A percentile compares a stretch with the other conserved stretches of the same genome.
Conservation (phyloP, 805 yeast genomes). For the Metschnikowia lunata region DNA sequence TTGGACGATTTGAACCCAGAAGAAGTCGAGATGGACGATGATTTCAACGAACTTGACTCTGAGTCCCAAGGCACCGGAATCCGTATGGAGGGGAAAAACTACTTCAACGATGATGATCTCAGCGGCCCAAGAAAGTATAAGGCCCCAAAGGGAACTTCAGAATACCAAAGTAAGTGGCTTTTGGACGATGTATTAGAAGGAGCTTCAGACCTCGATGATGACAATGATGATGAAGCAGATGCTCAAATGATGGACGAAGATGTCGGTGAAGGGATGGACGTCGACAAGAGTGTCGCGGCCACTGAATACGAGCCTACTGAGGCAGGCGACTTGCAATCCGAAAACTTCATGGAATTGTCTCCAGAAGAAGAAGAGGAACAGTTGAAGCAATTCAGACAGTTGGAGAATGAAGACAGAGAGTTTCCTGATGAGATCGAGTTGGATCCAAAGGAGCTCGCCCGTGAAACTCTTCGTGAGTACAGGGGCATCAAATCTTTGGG, state of each 20-base stretch:
- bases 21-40: conserved; percentile 44
- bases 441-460: conserved; percentile 68
- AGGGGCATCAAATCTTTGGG: conserved; percentile 84
- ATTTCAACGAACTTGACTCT: conserved; percentile 22
- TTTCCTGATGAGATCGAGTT: conserved; percentile 95
- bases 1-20: conserved; percentile 59
- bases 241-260: conserved; percentile 32
- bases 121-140: conserved; percentile 28
- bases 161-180: conserved; percentile 73
- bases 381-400: conserved; percentile 57
- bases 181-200: conserved; percentile 50
- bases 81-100: conserved; percentile 53
- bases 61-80: conserved; percentile 37
- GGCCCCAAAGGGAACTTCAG: conserved; percentile 69
- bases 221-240: conserved; percentile 28
- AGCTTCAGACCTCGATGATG: conserved; percentile 43
- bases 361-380: conserved; percentile 84
- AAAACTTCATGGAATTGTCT: conserved; percentile 65
- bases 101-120: conserved; percentile 32
- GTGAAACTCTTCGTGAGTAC: conserved; percentile 69
- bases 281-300: conserved; percentile 21
- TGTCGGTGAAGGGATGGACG: conserved; percentile 29
- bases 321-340: conserved; percentile 37
- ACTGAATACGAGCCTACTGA: conserved; percentile 44
- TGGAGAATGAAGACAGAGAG: conserved; percentile 79